Evolutionary conservation across 1,139 yeast genomes (phyloP).

Genomic region (Martiniozyma asiatica): DNA sequence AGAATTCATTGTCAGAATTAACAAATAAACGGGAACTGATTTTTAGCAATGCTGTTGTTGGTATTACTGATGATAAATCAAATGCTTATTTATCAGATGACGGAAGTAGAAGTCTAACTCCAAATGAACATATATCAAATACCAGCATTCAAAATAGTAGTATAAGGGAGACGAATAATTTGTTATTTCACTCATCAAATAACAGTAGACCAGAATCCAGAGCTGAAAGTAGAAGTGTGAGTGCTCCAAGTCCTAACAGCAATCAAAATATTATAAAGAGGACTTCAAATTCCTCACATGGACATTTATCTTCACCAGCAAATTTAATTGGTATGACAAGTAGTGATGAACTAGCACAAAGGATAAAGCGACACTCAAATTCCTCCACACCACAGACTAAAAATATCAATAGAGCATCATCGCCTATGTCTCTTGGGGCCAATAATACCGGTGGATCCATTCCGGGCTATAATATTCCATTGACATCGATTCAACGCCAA

Average conservation of each 20-base stretch:
- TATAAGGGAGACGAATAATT: conserved; percentile 4
- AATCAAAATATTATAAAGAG: no score
- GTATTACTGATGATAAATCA: background rate
- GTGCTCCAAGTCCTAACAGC: background rate
- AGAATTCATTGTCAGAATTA: no score
- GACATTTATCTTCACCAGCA: conserved; percentile 7
- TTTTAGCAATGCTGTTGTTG: conserved; percentile 1
- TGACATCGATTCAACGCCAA: conserved; percentile 46
- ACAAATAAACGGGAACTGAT: no score
- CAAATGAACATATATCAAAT: conserved; percentile 4
- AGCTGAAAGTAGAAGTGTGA: conserved; percentile 3
- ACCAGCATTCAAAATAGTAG: conserved; percentile 9
- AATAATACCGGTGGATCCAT: background rate
- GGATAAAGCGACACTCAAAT: conserved; percentile 4
- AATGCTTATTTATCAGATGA: conserved; percentile 1
- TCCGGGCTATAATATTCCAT: conserved; percentile 31
- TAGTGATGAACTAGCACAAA: conserved; percentile 4
- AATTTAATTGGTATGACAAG: background rate
- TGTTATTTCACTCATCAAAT: no score
- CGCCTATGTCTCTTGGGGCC: conserved; percentile 25
- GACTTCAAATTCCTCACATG: background rate
- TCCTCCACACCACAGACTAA: conserved; percentile 5
- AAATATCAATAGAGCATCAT: conserved; percentile 33
- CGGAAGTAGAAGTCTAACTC: conserved; percentile 1
- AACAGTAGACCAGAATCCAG: background rate